phyloP scores from a whole-genome alignment of 2,329 filamentous ascomycete genomes.

The Aspergillus vadensis region DNA sequence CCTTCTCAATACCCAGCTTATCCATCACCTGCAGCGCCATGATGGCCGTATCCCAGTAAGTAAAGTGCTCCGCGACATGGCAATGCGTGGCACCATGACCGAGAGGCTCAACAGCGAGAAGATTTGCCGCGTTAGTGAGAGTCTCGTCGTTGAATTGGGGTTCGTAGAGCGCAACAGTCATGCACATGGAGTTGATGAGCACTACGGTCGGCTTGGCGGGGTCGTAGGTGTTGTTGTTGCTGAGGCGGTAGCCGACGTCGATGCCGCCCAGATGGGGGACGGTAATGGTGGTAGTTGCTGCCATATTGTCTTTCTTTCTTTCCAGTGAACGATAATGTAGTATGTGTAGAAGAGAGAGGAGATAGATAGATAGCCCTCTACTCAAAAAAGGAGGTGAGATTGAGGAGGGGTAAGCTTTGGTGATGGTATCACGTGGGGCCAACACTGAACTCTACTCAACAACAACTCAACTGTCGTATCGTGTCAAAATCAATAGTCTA shows the following conservation, averaged over 20 bases:
- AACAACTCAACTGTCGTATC: too few species aligned
- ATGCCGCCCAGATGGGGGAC: slow-evolving; percentile 56
- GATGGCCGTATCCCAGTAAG: slow-evolving; percentile 58
- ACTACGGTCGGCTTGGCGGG: slow-evolving; percentile 54
- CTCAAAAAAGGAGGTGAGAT: too few species aligned
- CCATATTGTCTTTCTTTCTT: slow-evolving; percentile 16
- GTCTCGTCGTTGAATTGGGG: slow-evolving; percentile 41
- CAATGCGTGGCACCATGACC: slow-evolving; percentile 55
- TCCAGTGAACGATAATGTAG: neutral
- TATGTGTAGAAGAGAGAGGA: neutral
- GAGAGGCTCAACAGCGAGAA: slow-evolving; percentile 57
- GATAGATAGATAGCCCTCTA: neutral
- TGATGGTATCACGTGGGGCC: too few species aligned
- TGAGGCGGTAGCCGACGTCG: slow-evolving; percentile 51
- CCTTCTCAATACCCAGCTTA: slow-evolving; percentile 46
- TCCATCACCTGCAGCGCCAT: slow-evolving; percentile 60
- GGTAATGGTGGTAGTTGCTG: slow-evolving; percentile 37
- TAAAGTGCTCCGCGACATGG: slow-evolving; percentile 47
- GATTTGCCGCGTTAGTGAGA: slow-evolving; percentile 47
- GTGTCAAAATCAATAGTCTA: too few species aligned
- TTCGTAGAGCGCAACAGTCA: slow-evolving; percentile 49
- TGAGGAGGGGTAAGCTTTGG: too few species aligned
- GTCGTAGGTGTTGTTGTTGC: slow-evolving; percentile 46
- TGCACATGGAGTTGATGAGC: slow-evolving; percentile 56
- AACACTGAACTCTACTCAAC: too few species aligned